Evolutionary conservation across 73 alveolate species (phyloP), one percentile per base, ranked within the genome.

Genomic region (Symbiodinium pilosum): DNA sequence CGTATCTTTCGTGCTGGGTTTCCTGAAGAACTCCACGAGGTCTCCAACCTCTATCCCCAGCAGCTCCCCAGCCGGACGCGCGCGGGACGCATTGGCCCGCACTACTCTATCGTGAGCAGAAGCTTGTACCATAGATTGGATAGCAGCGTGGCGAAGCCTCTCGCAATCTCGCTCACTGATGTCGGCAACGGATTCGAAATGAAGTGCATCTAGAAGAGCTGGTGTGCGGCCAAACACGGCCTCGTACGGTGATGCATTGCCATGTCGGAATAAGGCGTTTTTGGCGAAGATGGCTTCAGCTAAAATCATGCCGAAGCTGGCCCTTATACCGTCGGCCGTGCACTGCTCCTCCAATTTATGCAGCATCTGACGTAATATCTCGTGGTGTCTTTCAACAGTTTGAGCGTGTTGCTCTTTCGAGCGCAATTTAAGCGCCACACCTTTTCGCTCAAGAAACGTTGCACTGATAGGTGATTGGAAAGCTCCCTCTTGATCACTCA

Each of bases 211-310:
- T 4, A 43, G n/a, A 20, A 92, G 28, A 0, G 88, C 91, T 0
- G 98, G 98, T n/a, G 98, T 92, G 42, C 88, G 75, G 0, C 98
- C 98, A 9, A n/a, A 47, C 18, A 92, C 81, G 3, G 98, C 98
- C 26, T 92, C 98, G 38, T 71, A 92, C 3, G 98, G 98, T 21
- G 64, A 43, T 38, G 7, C 43, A 1, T 87, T 87, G 11, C 81
- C 81, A 26, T 26, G 30, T 32, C 28, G 75, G 12, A 20, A 14
- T 56, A 92, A 20, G 16, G 84, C 83, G 18, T 92, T 92, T 64
- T 92, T 92, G 0, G 98, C 59, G 34, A 43, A 69, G 0, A 73
- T 41, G 0, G 98, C 52, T 38, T 92, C 98, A 0, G 32, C 43
- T 1, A 92, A 69, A 30, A 92, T 42, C 1, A 36, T 38, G 0